A percentile compares a stretch with the other conserved stretches of the same genome.
Conservation (phyloP, 1,139 yeast genomes). For the Hemisphaericaspora xylanilytica region DNA sequence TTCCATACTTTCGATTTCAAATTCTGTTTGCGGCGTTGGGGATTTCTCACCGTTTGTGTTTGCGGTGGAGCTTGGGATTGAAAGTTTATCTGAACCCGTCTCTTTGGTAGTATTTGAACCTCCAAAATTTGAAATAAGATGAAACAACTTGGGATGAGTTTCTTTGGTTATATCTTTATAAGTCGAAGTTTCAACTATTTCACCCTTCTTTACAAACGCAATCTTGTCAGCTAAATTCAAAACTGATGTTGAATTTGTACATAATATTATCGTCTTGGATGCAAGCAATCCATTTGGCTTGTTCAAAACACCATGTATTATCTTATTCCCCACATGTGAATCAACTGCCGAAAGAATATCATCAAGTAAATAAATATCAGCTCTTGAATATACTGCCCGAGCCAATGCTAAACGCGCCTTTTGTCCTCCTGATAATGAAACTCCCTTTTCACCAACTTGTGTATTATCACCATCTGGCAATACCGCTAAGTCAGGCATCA, state of each 20-base stretch:
- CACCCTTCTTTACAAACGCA: conserved; percentile 24
- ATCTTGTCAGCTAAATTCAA: conserved; percentile 28
- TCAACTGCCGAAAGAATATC: conserved; percentile 85
- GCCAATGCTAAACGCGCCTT: conserved; percentile 92
- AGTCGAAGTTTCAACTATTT: conserved; percentile 27
- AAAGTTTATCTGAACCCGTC: conserved; percentile 5
- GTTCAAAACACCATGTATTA: conserved; percentile 33
- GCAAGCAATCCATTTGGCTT: conserved; percentile 23
- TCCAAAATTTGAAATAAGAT: conserved; percentile 26
- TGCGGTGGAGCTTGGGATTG: background rate
- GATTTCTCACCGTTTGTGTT: no score
- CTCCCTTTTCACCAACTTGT: conserved; percentile 95
- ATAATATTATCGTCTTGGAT: conserved; percentile 28
- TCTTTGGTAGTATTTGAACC: conserved; percentile 1
- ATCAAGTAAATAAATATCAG: conserved; percentile 86
- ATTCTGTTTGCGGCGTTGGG: background rate
- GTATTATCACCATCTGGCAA: conserved; percentile 89
- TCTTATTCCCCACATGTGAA: conserved; percentile 88
- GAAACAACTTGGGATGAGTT: conserved; percentile 25
- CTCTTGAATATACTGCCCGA: conserved; percentile 92
- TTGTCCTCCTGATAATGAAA: conserved; percentile 94
- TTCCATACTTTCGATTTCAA: conserved; percentile 5
- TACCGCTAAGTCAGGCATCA: conserved; percentile 72
- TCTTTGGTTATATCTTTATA: conserved; percentile 16
- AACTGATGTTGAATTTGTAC: conserved; percentile 33